phyloP scores from a whole-genome alignment of 2,329 filamentous ascomycete genomes.

The Aspergillus texensis region DNA sequence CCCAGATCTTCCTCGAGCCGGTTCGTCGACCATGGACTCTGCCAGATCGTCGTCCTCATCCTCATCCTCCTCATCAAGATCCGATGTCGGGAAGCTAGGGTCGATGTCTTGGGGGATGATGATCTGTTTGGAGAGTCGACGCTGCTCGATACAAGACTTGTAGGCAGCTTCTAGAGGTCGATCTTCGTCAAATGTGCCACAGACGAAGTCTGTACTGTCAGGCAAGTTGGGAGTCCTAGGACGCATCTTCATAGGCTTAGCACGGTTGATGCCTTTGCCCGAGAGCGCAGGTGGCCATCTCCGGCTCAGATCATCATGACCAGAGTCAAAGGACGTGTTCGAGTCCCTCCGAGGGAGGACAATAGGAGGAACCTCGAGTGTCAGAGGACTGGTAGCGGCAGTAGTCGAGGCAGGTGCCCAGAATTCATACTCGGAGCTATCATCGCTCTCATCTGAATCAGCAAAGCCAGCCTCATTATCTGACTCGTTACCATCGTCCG shows the following conservation, averaged over 20 bases:
- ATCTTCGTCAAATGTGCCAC: conserved; percentile 94
- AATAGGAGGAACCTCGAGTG: conserved; percentile 52
- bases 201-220: conserved; percentile 99
- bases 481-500: conserved; percentile 74
- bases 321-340: conserved; percentile 58
- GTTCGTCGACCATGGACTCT: conserved; percentile 48
- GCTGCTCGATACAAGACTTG: conserved; percentile 78
- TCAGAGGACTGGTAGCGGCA: conserved; percentile 58
- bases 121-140: conserved; percentile 78
- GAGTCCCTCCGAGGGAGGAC: conserved; percentile 51
- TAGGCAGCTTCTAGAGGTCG: conserved; percentile 93
- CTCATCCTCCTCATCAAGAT: conserved; percentile 83
- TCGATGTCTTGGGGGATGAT: conserved; percentile 94
- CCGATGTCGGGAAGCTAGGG: conserved; percentile 93
- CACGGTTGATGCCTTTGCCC: conserved; percentile 30
- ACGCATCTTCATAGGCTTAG: conserved; percentile 59
- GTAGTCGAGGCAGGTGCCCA: conserved; percentile 55
- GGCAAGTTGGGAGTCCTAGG: conserved; percentile 79
- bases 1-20: conserved; percentile 44
- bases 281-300: conserved; percentile 36
- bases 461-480: conserved; percentile 76
- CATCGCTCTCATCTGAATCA: conserved; percentile 68
- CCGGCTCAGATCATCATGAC: conserved; percentile 32
- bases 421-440: conserved; percentile 66
- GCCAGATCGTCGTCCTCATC: conserved; percentile 65